These are phyloP conservation scores for Kwoniella heveanensis DNA, from an alignment of 768 basidiomycete species.

Conservation along the genomic window DNA sequence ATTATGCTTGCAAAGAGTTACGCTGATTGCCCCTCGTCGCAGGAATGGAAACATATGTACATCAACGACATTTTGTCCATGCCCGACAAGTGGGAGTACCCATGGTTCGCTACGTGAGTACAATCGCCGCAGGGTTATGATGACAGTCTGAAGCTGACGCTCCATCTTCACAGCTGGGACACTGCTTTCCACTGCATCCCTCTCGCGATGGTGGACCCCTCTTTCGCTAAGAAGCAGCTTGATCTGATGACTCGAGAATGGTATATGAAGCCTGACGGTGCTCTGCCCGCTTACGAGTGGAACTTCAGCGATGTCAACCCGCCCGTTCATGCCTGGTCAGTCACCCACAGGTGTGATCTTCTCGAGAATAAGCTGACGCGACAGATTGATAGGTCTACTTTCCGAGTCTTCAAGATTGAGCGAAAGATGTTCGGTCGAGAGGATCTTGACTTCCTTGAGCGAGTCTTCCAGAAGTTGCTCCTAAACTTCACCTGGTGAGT, in stretches of 20 bases:
- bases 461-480: constrained; percentile 96
- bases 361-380: no score
- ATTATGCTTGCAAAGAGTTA: neutral
- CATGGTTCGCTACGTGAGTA: constrained; percentile 84
- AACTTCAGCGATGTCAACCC: constrained; percentile 98
- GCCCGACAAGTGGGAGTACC: constrained; percentile 99
- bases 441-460: constrained; percentile 88
- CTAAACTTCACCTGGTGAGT: constrained; percentile 93
- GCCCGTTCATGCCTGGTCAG: constrained; percentile 94
- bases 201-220: constrained; percentile 89
- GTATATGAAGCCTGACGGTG: constrained; percentile 97
- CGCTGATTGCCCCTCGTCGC: neutral
- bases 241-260: constrained; percentile 95
- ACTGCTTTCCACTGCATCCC: constrained; percentile 99
- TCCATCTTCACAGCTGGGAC: constrained; percentile 65
- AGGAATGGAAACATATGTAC: constrained; percentile 96
- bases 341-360: neutral
- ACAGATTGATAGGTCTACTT: constrained; percentile 62
- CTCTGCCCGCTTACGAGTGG: constrained; percentile 99
- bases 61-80: constrained; percentile 95
- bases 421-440: constrained; percentile 89
- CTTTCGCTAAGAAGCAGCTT: constrained; percentile 96
- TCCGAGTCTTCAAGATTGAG: constrained; percentile 99
- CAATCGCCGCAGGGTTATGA: neutral
- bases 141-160: constrained; percentile 1